Percentiles rank a stretch among this genome's conserved stretches.
Evolutionary conservation across 2,329 filamentous ascomycete species (phyloP).

Genomic region (Sclerotinia borealis): DNA sequence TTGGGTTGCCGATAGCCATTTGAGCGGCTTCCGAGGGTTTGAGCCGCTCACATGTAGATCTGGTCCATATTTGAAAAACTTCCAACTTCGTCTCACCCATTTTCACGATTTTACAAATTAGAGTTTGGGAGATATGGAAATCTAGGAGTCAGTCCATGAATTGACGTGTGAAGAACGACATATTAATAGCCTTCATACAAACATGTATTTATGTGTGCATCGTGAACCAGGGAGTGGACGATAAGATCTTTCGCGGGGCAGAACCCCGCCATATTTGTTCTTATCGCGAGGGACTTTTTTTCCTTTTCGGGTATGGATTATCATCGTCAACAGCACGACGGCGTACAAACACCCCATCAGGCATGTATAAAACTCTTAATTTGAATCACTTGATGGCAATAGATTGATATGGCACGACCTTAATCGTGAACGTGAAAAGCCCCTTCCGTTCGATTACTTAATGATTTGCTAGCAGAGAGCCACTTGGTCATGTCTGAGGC

Average conservation of each 20-base stretch:
- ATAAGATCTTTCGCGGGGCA: conserved; percentile 12
- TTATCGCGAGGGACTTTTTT: conserved; percentile 28
- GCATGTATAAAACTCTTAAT: conserved; percentile 11
- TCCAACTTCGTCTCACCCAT: conserved; percentile 17
- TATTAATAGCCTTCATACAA: not conserved
- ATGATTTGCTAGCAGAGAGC: not conserved
- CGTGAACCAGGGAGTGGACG: not conserved
- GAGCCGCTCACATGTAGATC: conserved; percentile 11
- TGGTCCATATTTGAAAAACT: conserved; percentile 13
- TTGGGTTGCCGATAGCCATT: conserved; percentile 16
- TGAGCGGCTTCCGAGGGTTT: conserved; percentile 11
- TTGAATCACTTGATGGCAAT: not conserved
- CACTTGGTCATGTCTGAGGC: not conserved
- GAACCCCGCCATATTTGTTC: conserved; percentile 17
- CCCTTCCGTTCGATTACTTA: not conserved
- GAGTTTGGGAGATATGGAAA: not conserved
- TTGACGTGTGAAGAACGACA: not conserved
- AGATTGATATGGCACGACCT: not conserved
- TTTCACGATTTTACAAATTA: not conserved
- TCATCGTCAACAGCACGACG: not conserved
- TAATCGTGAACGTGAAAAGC: not conserved
- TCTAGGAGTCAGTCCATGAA: not conserved
- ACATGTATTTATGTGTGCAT: not conserved
- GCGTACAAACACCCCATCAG: conserved; percentile 21
- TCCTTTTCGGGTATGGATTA: conserved; percentile 24